A percentile compares a stretch with the other conserved stretches of the same genome.
Conservation (phyloP, 2,329 filamentous ascomycete species). For the Xylariaceae sp. region DNA sequence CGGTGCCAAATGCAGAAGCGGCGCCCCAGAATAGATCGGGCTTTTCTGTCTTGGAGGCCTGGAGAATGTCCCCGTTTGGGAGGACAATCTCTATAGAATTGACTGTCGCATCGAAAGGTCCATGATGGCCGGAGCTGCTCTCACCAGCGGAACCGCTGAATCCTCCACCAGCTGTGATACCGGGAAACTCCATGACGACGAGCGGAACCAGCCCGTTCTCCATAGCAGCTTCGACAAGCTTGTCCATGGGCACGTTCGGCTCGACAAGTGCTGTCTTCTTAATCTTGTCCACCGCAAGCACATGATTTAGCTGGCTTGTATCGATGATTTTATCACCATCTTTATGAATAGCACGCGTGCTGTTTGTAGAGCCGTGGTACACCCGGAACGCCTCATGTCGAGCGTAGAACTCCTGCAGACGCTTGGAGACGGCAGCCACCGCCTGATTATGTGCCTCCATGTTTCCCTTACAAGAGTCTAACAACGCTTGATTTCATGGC, state of each 20-base stretch:
- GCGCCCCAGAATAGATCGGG: slow-evolving; percentile 69
- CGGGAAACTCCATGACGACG: slow-evolving; percentile 75
- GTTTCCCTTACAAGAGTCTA: neutral
- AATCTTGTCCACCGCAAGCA: slow-evolving; percentile 64
- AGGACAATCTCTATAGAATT: slow-evolving; percentile 70
- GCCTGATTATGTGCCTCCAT: slow-evolving; percentile 55
- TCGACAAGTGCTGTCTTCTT: slow-evolving; percentile 68
- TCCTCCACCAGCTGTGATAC: slow-evolving; percentile 73
- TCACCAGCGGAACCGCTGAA: slow-evolving; percentile 73
- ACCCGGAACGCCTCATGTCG: slow-evolving; percentile 69
- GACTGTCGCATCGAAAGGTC: slow-evolving; percentile 69
- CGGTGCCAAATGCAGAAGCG: slow-evolving; percentile 69
- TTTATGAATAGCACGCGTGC: slow-evolving; percentile 66
- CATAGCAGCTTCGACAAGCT: slow-evolving; percentile 64
- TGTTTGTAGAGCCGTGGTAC: slow-evolving; percentile 79
- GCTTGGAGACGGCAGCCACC: slow-evolving; percentile 52
- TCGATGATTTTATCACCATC: slow-evolving; percentile 65
- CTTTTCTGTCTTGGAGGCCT: slow-evolving; percentile 59
- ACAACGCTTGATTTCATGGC: neutral
- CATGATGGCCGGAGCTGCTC: slow-evolving; percentile 71
- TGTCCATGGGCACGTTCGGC: slow-evolving; percentile 74
- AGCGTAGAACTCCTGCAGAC: slow-evolving; percentile 53
- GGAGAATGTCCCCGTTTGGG: slow-evolving; percentile 63
- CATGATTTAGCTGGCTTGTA: slow-evolving; percentile 67
- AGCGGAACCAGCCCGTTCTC: slow-evolving; percentile 64